These are phyloP conservation scores for Xylaria sp. DNA, from an alignment of 2,329 filamentous ascomycete species.

Conservation along the genomic window DNA sequence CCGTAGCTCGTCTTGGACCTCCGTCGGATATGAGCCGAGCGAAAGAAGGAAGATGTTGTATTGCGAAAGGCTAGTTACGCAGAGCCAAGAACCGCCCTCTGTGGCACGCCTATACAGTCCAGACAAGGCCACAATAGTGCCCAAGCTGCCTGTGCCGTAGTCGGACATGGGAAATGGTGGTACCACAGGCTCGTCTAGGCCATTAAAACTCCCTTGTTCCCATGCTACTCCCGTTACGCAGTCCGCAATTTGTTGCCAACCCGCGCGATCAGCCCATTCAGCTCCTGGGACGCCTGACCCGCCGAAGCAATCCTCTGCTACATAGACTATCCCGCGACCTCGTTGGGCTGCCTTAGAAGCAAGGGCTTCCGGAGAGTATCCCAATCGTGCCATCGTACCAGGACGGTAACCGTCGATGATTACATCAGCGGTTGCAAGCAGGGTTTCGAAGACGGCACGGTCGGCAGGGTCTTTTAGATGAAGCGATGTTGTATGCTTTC, in stretches of 20 bases:
- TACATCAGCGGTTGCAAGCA: conserved; percentile 68
- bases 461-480: conserved; percentile 63
- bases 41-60: conserved; percentile 46
- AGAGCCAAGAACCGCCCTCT: conserved; percentile 43
- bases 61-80: conserved; percentile 44
- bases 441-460: conserved; percentile 59
- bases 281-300: conserved; percentile 52
- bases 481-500: conserved; percentile 69
- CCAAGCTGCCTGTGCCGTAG: conserved; percentile 45
- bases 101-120: conserved; percentile 43
- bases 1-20: conserved; percentile 54
- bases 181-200: conserved; percentile 63
- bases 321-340: conserved; percentile 68
- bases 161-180: conserved; percentile 68
- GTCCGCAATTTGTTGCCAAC: conserved; percentile 62
- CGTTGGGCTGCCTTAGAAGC: conserved; percentile 57
- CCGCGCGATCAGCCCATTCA: conserved; percentile 67
- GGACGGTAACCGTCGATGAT: conserved; percentile 74
- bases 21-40: conserved; percentile 53
- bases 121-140: conserved; percentile 42
- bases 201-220: conserved; percentile 47
- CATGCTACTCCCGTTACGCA: conserved; percentile 46
- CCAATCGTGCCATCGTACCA: conserved; percentile 66
- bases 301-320: conserved; percentile 75
- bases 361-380: conserved; percentile 64